Evolutionary conservation across 257 asterid species (phyloP).

Genomic region (Anisodus tanguticus): DNA sequence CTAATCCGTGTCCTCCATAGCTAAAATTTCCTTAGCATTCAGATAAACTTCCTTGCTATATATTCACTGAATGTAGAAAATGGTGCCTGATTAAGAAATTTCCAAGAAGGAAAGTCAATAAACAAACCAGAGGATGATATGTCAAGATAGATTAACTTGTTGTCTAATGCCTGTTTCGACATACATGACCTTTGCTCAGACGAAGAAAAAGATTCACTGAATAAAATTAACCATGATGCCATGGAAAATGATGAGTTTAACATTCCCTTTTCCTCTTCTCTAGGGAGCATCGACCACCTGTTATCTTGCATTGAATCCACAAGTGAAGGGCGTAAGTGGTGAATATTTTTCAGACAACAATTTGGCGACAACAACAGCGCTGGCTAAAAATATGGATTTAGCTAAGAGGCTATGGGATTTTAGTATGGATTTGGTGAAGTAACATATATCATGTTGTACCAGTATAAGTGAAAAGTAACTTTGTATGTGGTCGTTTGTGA

Average conservation of each 20-base stretch:
- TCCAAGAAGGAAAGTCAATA: neutral
- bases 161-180: neutral
- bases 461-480: neutral
- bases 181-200: neutral
- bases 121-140: neutral
- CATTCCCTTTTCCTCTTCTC: neutral
- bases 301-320: slow-evolving; percentile 74
- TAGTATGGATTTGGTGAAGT: slow-evolving; percentile 53
- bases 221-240: neutral
- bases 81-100: neutral
- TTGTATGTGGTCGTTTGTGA: neutral
- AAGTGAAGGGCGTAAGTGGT: slow-evolving; percentile 67
- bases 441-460: neutral
- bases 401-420: slow-evolving; percentile 79
- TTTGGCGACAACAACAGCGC: slow-evolving; percentile 45
- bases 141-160: neutral
- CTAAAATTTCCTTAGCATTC: neutral
- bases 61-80: neutral
- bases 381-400: slow-evolving; percentile 54
- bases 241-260: neutral
- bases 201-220: neutral
- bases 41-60: neutral
- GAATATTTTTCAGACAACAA: slow-evolving; percentile 68
- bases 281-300: slow-evolving; percentile 89
- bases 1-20: no score